Evolutionary conservation across 2,329 filamentous ascomycete species (phyloP), one percentile per base, ranked within the genome.

Genomic region (Aspergillus sp.): DNA sequence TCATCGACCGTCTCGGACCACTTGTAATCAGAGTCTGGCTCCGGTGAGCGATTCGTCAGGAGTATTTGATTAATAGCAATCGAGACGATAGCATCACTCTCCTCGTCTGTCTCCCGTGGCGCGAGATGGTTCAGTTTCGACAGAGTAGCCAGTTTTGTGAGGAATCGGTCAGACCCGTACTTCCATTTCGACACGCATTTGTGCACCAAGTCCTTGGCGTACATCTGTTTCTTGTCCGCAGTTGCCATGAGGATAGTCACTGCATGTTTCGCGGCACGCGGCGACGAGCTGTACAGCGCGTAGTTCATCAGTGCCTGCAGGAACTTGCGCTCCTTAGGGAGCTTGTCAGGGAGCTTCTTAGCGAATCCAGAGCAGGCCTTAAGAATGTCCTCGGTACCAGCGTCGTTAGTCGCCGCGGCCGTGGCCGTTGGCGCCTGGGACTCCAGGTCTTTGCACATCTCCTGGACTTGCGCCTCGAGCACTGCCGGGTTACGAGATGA

Each of bases 341-440:
- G 80, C 50, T 97, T 90, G 7, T 82, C 77, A 0, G 91, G 83
- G 56, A 94, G 91, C 57, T 85, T 89, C 59, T 84, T 85, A 1
- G 90, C 87, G 64, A 95, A 98, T 2, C 86, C 88, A 7, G 91
- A 86, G 63, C 93, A 96, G 2, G 94, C 91, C 64, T 94, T 96
- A 48, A 98, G 75, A 2, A 91, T 91, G 59, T 96, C 88, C 8
- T 93, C 87, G n/a, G 87, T 83, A 3, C 80, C 77, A 1, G 80
- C 67, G 45, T 91, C 85, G 51, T 90, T 90, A 1, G 76, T 62
- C 44, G 79, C 80, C 12, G 74, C 80, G 19, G 79, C 75, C 3
- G 80, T 80, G 19, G 79, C 75, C 3, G 80, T 82, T 0, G 93
- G 93, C 1, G 87, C 85, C 58, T 90, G 83, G 28, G 87, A 80